Percentiles rank a stretch among this genome's conserved stretches.
These are phyloP conservation scores for Colletotrichum caudatum DNA, from an alignment of 2,329 filamentous ascomycete species.

Conservation along the genomic window DNA sequence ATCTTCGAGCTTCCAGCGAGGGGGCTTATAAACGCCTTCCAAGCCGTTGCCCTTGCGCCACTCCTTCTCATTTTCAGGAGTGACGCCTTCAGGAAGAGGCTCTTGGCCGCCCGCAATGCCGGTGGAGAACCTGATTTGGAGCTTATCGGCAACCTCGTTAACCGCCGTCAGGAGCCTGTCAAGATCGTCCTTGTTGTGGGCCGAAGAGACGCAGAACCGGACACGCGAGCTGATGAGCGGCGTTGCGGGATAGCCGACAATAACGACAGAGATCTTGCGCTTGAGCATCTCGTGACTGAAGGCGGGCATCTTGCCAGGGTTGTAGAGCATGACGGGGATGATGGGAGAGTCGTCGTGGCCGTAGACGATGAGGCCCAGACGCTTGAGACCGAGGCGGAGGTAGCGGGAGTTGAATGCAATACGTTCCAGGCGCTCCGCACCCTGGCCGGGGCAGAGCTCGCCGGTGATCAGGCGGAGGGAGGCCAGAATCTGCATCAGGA, in stretches of 20 bases:
- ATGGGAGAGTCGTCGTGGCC: constrained; percentile 98
- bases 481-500: constrained; percentile 90
- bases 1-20: constrained; percentile 87
- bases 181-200: constrained; percentile 98
- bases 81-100: constrained; percentile 78
- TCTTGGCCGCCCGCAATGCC: constrained; percentile 90
- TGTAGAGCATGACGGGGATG: constrained; percentile 92
- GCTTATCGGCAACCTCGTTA: constrained; percentile 89
- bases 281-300: constrained; percentile 99
- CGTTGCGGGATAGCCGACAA: constrained; percentile 96
- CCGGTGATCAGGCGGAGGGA: constrained; percentile 91
- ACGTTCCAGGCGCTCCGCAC: constrained; percentile 93
- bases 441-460: constrained; percentile 88
- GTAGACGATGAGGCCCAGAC: constrained; percentile 95
- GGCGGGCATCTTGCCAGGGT: constrained; percentile 98
- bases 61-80: constrained; percentile 78
- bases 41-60: constrained; percentile 72
- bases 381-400: constrained; percentile 96
- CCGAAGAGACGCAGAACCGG: constrained; percentile 94
- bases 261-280: constrained; percentile 96
- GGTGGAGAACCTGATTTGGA: constrained; percentile 97
- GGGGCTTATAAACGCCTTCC: constrained; percentile 79
- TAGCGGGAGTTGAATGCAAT: constrained; percentile 99
- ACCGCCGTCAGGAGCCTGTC: constrained; percentile 90
- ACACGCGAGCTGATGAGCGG: constrained; percentile 94